Percentiles rank a stretch among this genome's conserved stretches.
These are phyloP conservation scores for Huntiella savannae DNA, from an alignment of 2,329 filamentous ascomycete genomes.

Conservation along the genomic window DNA sequence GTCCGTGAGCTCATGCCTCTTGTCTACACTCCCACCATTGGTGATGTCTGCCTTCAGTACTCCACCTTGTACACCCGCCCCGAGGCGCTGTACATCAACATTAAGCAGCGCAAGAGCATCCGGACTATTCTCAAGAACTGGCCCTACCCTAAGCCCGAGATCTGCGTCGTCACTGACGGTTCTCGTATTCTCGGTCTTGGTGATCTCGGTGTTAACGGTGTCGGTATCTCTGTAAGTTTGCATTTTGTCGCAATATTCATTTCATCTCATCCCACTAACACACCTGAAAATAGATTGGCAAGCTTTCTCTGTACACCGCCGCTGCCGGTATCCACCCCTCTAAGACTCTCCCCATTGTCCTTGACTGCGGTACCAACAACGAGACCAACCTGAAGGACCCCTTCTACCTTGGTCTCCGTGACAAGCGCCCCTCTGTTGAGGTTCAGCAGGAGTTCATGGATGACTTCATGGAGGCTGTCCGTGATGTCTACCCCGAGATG, in stretches of 20 bases:
- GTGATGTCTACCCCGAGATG: conserved; percentile 49
- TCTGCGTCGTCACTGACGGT: conserved; percentile 91
- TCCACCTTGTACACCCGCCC: conserved; percentile 89
- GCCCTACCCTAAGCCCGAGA: conserved; percentile 77
- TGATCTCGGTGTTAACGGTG: conserved; percentile 89
- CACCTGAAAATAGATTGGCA: conserved; percentile 45
- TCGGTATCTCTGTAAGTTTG: conserved; percentile 70
- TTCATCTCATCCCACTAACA: conserved; percentile 3
- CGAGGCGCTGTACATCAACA: conserved; percentile 91
- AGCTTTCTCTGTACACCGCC: conserved; percentile 84
- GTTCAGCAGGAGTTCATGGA: conserved; percentile 87
- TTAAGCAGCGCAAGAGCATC: conserved; percentile 80
- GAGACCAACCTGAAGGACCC: conserved; percentile 47
- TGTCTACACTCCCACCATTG: conserved; percentile 79
- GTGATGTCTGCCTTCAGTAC: conserved; percentile 91
- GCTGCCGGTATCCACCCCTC: conserved; percentile 85
- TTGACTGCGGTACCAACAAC: conserved; percentile 49
- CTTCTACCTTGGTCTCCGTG: conserved; percentile 76
- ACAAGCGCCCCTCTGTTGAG: conserved; percentile 56
- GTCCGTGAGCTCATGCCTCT: conserved; percentile 61
- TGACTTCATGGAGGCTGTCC: conserved; percentile 85
- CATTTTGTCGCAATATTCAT: conserved; percentile 2
- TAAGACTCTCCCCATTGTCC: conserved; percentile 57
- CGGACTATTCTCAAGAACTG: conserved; percentile 80
- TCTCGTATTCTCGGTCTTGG: conserved; percentile 83